Evolutionary conservation across 2,329 filamentous ascomycete species (phyloP).

Genomic region (Drechslera avenae): DNA sequence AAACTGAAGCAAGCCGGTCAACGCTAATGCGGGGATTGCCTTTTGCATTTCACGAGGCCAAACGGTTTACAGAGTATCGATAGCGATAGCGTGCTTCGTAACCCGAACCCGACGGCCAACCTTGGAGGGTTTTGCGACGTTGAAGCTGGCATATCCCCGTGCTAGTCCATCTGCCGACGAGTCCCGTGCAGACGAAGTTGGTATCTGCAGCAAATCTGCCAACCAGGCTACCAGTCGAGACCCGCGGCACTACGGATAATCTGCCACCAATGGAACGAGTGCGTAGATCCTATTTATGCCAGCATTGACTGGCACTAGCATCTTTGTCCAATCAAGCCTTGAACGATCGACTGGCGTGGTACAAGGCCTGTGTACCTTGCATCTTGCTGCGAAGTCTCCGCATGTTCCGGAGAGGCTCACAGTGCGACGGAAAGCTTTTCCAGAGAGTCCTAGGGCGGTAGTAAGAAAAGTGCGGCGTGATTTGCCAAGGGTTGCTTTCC

Average conservation of each 20-base stretch:
- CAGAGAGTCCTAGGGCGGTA: no score
- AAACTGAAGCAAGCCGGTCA: slow-evolving; percentile 1
- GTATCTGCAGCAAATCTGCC: no score
- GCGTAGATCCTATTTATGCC: background rate
- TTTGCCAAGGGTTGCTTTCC: background rate
- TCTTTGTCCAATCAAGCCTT: slow-evolving; percentile 1
- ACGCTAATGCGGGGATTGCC: slow-evolving; percentile 2
- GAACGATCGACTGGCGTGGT: slow-evolving; percentile 9
- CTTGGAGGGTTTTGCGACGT: background rate
- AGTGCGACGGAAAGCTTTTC: background rate
- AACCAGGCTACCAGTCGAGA: slow-evolving; percentile 1
- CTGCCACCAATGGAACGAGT: slow-evolving; percentile 3
- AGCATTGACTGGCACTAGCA: slow-evolving; percentile 1
- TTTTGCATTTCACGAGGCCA: slow-evolving; percentile 2
- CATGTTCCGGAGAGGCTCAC: slow-evolving; percentile 5
- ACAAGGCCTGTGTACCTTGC: slow-evolving; percentile 11
- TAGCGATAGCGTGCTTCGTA: slow-evolving; percentile 2
- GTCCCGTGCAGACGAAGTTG: no score
- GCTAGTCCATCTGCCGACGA: no score
- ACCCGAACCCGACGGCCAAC: background rate
- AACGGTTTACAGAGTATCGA: slow-evolving; percentile 4
- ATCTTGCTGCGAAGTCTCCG: slow-evolving; percentile 11
- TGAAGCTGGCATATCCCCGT: no score
- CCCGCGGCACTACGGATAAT: slow-evolving; percentile 8
- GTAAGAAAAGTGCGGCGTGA: background rate